Conservation (phyloP, 106 monocot species). For the Triglochin maritima region DNA sequence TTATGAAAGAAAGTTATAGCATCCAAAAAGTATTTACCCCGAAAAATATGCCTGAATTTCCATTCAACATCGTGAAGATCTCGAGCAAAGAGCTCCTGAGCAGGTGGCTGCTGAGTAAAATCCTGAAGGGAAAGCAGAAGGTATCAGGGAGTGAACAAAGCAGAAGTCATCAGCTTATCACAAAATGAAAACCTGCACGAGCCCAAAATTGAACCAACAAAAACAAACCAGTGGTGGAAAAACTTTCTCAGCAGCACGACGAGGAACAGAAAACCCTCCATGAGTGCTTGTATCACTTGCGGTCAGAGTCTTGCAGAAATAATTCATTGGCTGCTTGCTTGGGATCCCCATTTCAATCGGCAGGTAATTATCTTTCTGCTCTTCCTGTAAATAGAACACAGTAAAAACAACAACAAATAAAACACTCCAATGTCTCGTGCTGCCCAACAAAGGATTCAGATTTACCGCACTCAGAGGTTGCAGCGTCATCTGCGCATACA, state of each 20-base stretch:
- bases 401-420: neutral
- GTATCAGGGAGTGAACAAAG: neutral
- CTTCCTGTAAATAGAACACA: constrained; percentile 25
- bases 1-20: no score
- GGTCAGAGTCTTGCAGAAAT: constrained; percentile 66
- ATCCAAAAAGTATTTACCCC: constrained; percentile 26
- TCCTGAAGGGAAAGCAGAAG: constrained; percentile 30
- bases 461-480: constrained; percentile 74
- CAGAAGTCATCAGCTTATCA: neutral
- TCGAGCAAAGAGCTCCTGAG: constrained; percentile 71
- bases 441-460: neutral
- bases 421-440: neutral
- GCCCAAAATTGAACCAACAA: neutral
- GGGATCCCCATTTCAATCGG: constrained; percentile 36
- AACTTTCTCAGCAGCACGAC: constrained; percentile 74
- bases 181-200: no score
- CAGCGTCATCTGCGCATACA: constrained; percentile 92
- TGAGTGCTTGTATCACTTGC: constrained; percentile 78
- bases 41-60: constrained; percentile 93
- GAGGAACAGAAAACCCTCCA: constrained; percentile 73
- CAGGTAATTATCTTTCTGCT: constrained; percentile 52
- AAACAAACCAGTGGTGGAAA: constrained; percentile 52
- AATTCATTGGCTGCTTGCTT: constrained; percentile 48
- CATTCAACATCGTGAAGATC: constrained; percentile 85
- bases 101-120: constrained; percentile 76